Conservation (phyloP, 805 yeast species). For the Saccharomycopsis sp. region DNA sequence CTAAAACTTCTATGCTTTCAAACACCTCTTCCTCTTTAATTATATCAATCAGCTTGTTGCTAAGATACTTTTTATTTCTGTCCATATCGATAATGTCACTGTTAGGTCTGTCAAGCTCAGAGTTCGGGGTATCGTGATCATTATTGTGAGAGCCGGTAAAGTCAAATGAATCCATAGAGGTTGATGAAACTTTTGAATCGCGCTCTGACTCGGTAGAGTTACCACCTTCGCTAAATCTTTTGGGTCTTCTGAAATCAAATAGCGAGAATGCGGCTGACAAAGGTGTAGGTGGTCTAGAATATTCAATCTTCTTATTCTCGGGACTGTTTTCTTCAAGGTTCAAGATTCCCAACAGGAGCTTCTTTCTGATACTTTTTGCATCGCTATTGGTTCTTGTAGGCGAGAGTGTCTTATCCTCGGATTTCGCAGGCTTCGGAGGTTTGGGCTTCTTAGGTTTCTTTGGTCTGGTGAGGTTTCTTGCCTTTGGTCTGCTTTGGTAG, state of each 20-base stretch:
- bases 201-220: not conserved
- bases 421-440: not conserved
- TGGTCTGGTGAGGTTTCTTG: not conserved
- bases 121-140: not conserved
- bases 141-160: not conserved
- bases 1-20: not conserved
- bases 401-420: not conserved
- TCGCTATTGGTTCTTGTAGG: not conserved
- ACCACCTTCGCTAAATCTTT: not conserved
- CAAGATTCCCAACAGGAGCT: conserved; percentile 1
- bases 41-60: not conserved
- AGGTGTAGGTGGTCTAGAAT: not conserved
- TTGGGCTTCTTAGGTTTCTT: not conserved
- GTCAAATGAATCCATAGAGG: not conserved
- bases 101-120: not conserved
- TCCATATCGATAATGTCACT: not conserved
- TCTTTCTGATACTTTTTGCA: not conserved
- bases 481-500: not conserved
- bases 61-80: not conserved
- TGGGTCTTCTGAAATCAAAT: not conserved
- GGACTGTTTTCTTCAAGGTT: not conserved
- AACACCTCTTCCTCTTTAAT: not conserved
- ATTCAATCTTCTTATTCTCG: not conserved
- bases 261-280: not conserved
- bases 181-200: not conserved